Base-by-base conservation (phyloP, 257 asterid species). In the Solanum chiquidenum region DNA sequence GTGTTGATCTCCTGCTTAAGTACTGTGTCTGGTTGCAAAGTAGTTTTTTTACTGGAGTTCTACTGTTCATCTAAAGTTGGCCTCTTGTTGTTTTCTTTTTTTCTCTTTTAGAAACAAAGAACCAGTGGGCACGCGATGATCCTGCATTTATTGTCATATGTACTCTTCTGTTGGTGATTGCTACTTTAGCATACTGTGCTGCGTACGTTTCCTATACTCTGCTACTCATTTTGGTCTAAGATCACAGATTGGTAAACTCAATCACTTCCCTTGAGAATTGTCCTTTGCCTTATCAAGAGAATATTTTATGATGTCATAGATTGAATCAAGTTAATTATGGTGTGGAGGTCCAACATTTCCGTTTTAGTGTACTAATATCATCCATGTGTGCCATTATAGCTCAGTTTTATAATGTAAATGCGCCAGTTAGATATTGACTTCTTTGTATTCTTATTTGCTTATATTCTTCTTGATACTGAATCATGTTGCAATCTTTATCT, bases 121-220 rank as follows among this genome's bases (percentile, higher is more conserved):
- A 97, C 88, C 99, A 97, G 90, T 97, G 99, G 99, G 99, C 99
- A 83, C 99, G 99, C 82, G 99, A 97, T 91, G 99, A 97, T 94
- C 99, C 99, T 76, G 99, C 99, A 85, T 97, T 97, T 91, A 92
- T 96, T 88, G 99, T 96, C 86, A 93, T 96, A 91, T 96, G 95
- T 87, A 93, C 93, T 91, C 95, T 97, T 89, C 99, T 97, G 88
- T 90, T 97, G 88, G 91, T 93, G 83, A 96, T 94, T 91, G 91
- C 95, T 66, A 88, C 98, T 74, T 49, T 93, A 90, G 98, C 99
- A 49, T 97, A 94, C 93, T 97, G 99, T 88, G 98, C 96, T 88
- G 98, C 99, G 99, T 97, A 95, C 92, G 99, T 92, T 83, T 88
- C 86, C 83, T 38, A 29, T 52, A 27, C 29, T 80, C 68, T 80